Evolutionary conservation across 352 stramenopile species (phyloP).

Genomic region (Globisporangium alternatum): DNA sequence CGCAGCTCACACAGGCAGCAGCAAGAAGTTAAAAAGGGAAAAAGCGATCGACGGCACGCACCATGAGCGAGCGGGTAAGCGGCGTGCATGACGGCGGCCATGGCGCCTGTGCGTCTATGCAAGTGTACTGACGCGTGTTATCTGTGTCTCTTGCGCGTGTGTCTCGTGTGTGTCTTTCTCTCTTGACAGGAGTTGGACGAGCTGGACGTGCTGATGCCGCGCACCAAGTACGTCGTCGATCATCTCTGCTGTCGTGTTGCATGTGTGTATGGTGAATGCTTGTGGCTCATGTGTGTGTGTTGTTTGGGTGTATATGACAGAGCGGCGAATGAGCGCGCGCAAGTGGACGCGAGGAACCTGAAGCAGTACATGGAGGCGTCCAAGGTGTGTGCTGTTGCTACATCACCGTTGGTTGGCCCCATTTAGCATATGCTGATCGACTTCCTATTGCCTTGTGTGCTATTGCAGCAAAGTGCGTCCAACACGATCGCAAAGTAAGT

Average conservation of each 20-base stretch:
- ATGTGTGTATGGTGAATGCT: conserved; percentile 7
- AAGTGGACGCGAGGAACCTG: conserved; percentile 46
- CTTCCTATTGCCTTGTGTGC: neutral
- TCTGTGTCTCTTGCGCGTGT: neutral
- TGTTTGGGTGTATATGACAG: conserved; percentile 14
- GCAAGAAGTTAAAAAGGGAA: neutral
- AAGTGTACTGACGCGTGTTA: neutral
- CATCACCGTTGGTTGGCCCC: neutral
- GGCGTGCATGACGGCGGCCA: neutral
- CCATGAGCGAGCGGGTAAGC: conserved; percentile 8
- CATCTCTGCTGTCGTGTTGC: neutral
- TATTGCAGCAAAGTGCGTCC: conserved; percentile 7
- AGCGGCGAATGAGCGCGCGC: conserved; percentile 39
- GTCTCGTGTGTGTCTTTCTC: neutral
- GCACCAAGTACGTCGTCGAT: conserved; percentile 43
- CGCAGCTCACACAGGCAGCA: neutral
- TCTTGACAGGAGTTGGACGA: conserved; percentile 36
- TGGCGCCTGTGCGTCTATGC: neutral
- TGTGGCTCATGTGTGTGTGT: neutral
- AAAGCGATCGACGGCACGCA: neutral
- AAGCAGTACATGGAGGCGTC: conserved; percentile 61
- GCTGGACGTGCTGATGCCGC: conserved; percentile 66
- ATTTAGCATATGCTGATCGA: neutral
- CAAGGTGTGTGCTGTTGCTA: conserved; percentile 21
- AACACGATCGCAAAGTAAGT: conserved; percentile 22